Percentiles rank a stretch among this genome's conserved stretches.
Evolutionary conservation across 1,139 yeast species (phyloP).

Genomic region (Eremothecium coryli): DNA sequence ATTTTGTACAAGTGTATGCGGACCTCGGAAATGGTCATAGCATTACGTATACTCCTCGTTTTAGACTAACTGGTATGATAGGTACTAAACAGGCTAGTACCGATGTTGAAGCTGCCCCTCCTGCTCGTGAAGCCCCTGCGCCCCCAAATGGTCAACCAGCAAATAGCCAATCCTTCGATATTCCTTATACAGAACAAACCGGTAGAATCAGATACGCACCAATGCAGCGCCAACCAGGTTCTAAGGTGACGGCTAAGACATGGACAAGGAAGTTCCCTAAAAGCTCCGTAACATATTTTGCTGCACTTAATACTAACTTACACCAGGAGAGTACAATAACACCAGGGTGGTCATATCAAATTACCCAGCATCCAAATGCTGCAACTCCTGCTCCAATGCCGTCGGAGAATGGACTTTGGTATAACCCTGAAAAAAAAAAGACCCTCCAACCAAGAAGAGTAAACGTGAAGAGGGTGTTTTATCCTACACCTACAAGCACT

Average conservation of each 20-base stretch:
- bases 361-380: conserved; percentile 48
- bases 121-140: conserved; percentile 34
- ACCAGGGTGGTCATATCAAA: conserved; percentile 73
- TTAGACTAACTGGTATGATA: conserved; percentile 57
- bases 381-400: conserved; percentile 66
- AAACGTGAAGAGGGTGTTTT: too few species aligned
- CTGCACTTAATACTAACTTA: conserved; percentile 38
- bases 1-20: conserved; percentile 57
- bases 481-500: too few species aligned
- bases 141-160: conserved; percentile 31
- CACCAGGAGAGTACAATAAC: conserved; percentile 55
- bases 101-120: conserved; percentile 17
- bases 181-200: conserved; percentile 68
- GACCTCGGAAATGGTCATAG: conserved; percentile 39
- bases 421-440: conserved; percentile 28
- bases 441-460: conserved; percentile 30
- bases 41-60: conserved; percentile 60
- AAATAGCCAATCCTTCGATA: conserved; percentile 35
- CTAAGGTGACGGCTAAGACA: conserved; percentile 53
- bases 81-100: conserved; percentile 38
- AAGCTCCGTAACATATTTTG: conserved; percentile 52
- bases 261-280: conserved; percentile 60
- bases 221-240: conserved; percentile 80
- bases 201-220: conserved; percentile 75
- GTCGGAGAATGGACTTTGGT: conserved; percentile 41